Evolutionary conservation across 2,329 filamentous ascomycete genomes (phyloP), one percentile per base, ranked within the genome.

Genomic region (Escovopsis sp.): DNA sequence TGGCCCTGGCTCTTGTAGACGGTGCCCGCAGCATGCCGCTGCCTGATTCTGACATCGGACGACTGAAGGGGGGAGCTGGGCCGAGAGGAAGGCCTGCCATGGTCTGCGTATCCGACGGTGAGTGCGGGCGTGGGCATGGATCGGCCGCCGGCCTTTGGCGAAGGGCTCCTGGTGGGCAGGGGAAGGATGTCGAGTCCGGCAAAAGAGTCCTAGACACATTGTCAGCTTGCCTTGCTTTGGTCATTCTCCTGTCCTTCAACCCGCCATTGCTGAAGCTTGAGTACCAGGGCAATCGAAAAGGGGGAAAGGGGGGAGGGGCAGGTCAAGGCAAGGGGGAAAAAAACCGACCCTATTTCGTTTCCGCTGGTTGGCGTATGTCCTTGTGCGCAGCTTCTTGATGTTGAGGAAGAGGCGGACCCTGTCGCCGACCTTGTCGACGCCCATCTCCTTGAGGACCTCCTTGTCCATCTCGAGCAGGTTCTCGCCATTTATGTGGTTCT

Each of bases 381-480:
- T 85, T 43, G 80, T 86, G 49, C 85, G 72, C 44, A 91, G 68
- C 60, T 86, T 84, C 66, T 89, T 89, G 57, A 89, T 87, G 50
- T 81, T 80, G 48, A 88, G 72, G 55, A 86, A 88, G 47, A 98
- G 81, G 48, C 89, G 84, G 33, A 98, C 89, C 42, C 91, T 80
- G 61, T 98, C 91, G 49, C 91, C 91, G 50, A 98, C 85, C 64
- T 96, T 98, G 53, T 94, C 93, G 53, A 98, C 89, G 36, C 91
- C 91, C 77, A 98, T 94, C 61, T 98, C 91, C 62, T 94, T 93
- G 49, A 98, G 72, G 35, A 94, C 86, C 43, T 87, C 82, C 68
- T 94, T 93, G 63, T 98, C 91, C 72, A 95, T 89, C 64, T 98
- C 91, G 52, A 98, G 73, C 37, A 98, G 70, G 58, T 94, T 95